phyloP scores from a whole-genome alignment of 1,284 basidiomycete species.

The Hypsizygus ulmarius region DNA sequence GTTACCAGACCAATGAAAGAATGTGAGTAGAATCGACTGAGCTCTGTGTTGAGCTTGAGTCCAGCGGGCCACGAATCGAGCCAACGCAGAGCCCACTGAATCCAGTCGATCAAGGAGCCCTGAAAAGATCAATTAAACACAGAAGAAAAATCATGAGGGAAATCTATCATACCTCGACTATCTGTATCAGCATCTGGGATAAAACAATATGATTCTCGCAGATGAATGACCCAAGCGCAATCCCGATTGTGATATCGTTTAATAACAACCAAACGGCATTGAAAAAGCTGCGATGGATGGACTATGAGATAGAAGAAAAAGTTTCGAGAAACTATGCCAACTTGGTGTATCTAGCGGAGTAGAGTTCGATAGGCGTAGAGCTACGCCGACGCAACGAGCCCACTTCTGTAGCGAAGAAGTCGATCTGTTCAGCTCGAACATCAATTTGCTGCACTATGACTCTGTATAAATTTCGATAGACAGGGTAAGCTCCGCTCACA shows the following conservation, averaged over 20 bases:
- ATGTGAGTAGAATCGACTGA: constrained; percentile 80
- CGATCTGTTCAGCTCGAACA: constrained; percentile 42
- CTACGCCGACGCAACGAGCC: constrained; percentile 31
- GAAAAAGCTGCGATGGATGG: constrained; percentile 65
- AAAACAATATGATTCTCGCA: constrained; percentile 56
- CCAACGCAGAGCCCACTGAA: constrained; percentile 71
- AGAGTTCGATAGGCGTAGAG: constrained; percentile 30
- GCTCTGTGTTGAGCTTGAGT: constrained; percentile 92
- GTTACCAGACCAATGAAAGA: constrained; percentile 63
- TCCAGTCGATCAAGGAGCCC: constrained; percentile 39
- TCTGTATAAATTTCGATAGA: neutral
- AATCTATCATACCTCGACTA: constrained; percentile 39
- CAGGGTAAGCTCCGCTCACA: neutral
- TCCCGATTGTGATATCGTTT: constrained; percentile 86
- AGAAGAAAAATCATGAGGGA: neutral
- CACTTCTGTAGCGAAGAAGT: constrained; percentile 39
- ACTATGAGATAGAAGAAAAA: constrained; percentile 4
- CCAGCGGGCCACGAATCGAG: constrained; percentile 95
- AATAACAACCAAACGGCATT: constrained; percentile 89
- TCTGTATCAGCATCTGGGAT: constrained; percentile 36
- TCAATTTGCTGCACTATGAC: constrained; percentile 47
- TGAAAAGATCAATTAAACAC: neutral
- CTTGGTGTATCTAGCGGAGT: constrained; percentile 59
- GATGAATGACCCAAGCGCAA: constrained; percentile 67
- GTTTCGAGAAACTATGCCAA: constrained; percentile 28